phyloP scores from a whole-genome alignment of 331 rosid species.

The Quercus lobata region DNA sequence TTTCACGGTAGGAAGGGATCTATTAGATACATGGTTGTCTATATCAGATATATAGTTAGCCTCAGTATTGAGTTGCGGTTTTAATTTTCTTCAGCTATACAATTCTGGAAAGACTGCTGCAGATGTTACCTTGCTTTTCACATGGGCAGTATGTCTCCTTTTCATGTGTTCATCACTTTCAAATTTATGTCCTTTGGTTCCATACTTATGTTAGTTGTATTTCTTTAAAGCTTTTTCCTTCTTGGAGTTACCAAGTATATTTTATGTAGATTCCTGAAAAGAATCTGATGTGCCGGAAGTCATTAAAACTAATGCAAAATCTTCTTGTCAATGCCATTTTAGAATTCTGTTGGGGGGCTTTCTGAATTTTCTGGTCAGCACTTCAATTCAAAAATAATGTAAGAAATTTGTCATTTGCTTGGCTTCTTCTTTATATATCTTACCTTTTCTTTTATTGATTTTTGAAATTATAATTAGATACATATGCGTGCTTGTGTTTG shows the following conservation, averaged over 20 bases:
- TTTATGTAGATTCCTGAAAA: not conserved
- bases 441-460: not conserved
- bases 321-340: constrained; percentile 19
- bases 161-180: not conserved
- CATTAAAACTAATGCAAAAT: constrained; percentile 11
- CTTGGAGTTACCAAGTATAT: constrained; percentile 16
- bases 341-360: constrained; percentile 94
- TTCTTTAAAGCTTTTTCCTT: constrained; percentile 5
- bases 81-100: constrained; percentile 48
- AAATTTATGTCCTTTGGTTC: not conserved
- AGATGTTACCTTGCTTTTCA: constrained; percentile 82
- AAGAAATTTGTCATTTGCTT: constrained; percentile 31
- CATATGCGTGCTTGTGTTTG: not conserved
- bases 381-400: constrained; percentile 67
- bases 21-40: constrained; percentile 9
- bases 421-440: constrained; percentile 9
- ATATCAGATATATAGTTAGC: not conserved
- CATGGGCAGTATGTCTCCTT: constrained; percentile 81
- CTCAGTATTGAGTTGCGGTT: constrained; percentile 6
- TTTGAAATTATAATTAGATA: not conserved
- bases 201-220: constrained; percentile 3
- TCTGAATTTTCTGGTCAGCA: constrained; percentile 90
- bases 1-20: constrained; percentile 56
- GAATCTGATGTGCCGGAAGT: not conserved
- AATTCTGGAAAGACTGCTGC: constrained; percentile 77